A percentile compares a stretch with the other conserved stretches of the same genome.
phyloP scores from a whole-genome alignment of 345 rosid species.

The Lumnitzera racemosa region DNA sequence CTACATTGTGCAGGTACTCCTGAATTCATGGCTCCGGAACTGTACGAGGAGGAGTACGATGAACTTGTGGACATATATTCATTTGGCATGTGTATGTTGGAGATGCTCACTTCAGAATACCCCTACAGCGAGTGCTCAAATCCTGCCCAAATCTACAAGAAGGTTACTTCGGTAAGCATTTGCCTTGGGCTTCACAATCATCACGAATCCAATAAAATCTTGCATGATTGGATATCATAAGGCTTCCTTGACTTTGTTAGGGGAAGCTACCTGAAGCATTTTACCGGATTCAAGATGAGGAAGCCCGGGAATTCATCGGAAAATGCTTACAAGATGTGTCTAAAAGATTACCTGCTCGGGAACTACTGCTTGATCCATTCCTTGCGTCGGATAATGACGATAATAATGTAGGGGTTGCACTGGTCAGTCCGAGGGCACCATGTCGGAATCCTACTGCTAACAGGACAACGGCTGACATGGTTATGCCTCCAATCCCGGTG shows the following conservation, averaged over 20 bases:
- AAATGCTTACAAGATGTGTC: conserved; percentile 70
- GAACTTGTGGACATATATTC: conserved; percentile 90
- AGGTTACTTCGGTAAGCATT: conserved; percentile 71
- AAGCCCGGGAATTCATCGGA: conserved; percentile 65
- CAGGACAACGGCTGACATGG: conserved; percentile 18
- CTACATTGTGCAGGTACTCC: conserved; percentile 61
- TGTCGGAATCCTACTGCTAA: conserved; percentile 22
- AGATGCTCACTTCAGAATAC: conserved; percentile 85
- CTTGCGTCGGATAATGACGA: conserved; percentile 34
- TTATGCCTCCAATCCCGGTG: conserved; percentile 15
- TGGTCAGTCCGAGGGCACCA: conserved; percentile 19
- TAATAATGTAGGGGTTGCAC: conserved; percentile 9
- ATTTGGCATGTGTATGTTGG: conserved; percentile 90
- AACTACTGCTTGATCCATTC: conserved; percentile 69
- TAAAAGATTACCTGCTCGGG: conserved; percentile 66
- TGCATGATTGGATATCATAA: not conserved
- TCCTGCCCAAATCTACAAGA: conserved; percentile 94
- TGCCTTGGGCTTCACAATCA: no score
- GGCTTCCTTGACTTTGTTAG: conserved; percentile 21
- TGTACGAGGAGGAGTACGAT: conserved; percentile 90
- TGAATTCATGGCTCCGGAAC: conserved; percentile 97
- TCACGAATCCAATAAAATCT: no score
- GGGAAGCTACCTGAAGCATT: conserved; percentile 87
- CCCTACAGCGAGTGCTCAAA: conserved; percentile 89
- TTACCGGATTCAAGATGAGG: conserved; percentile 48